These are phyloP conservation scores for Lachancea nothofagi DNA, from an alignment of 805 yeast genomes.

Conservation along the genomic window DNA sequence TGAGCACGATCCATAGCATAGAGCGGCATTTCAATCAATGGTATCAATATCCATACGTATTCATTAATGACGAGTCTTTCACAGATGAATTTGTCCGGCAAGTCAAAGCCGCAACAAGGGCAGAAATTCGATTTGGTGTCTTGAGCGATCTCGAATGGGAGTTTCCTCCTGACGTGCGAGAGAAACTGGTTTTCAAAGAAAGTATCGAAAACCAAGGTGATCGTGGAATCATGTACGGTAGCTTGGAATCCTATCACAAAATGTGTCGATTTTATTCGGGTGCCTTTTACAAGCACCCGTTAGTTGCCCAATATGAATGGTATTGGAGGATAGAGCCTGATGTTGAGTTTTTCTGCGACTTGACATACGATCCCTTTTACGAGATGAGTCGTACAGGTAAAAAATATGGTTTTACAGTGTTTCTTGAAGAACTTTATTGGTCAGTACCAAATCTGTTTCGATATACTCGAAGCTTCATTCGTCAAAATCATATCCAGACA, in stretches of 20 bases:
- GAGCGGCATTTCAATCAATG: slow-evolving; percentile 91
- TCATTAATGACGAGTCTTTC: slow-evolving; percentile 77
- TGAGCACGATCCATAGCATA: slow-evolving; percentile 62
- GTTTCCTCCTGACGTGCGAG: slow-evolving; percentile 41
- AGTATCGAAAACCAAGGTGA: slow-evolving; percentile 73
- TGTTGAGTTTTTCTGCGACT: slow-evolving; percentile 83
- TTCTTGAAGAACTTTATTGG: slow-evolving; percentile 69
- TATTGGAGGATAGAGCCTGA: slow-evolving; percentile 97
- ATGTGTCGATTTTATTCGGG: slow-evolving; percentile 96
- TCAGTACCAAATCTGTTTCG: slow-evolving; percentile 81
- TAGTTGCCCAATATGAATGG: slow-evolving; percentile 72
- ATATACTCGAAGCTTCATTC: slow-evolving; percentile 59
- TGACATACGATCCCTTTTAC: slow-evolving; percentile 84
- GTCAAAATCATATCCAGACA: slow-evolving; percentile 40
- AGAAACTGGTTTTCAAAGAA: slow-evolving; percentile 39
- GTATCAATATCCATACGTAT: slow-evolving; percentile 90
- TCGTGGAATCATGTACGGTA: slow-evolving; percentile 77
- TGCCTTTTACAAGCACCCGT: slow-evolving; percentile 69
- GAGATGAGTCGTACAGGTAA: slow-evolving; percentile 69
- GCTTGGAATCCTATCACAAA: slow-evolving; percentile 74
- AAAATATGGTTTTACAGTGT: slow-evolving; percentile 78
- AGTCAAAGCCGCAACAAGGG: slow-evolving; percentile 48
- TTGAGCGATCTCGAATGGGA: slow-evolving; percentile 63
- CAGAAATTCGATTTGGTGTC: slow-evolving; percentile 66
- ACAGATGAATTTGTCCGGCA: slow-evolving; percentile 52